These are phyloP conservation scores for Lodderomyces jiufengensis DNA, from an alignment of 1,139 yeast species.

Conservation along the genomic window DNA sequence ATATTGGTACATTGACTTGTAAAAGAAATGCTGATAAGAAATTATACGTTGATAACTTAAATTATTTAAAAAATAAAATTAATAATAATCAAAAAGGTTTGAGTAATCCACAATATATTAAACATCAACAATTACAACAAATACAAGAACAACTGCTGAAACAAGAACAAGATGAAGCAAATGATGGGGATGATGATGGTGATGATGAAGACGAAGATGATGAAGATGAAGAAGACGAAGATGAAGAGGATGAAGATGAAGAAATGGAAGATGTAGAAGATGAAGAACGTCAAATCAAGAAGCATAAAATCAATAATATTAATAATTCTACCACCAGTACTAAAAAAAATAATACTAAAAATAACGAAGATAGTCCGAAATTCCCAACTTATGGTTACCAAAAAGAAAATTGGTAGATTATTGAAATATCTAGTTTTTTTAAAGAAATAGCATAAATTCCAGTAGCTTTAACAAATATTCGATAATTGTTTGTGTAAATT, in stretches of 20 bases:
- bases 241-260: neutral
- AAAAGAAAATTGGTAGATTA: constrained; percentile 6
- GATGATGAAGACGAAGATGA: constrained; percentile 8
- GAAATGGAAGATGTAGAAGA: neutral
- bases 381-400: constrained; percentile 14
- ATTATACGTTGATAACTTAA: constrained; percentile 35
- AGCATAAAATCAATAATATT: neutral
- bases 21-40: constrained; percentile 58
- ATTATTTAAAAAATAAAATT: constrained; percentile 17
- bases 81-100: neutral
- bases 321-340: too few relatives aligned
- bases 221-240: constrained; percentile 1
- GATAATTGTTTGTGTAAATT: too few relatives aligned
- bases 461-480: too few relatives aligned
- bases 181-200: constrained; percentile 5
- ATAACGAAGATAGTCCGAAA: constrained; percentile 7
- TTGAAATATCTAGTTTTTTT: too few relatives aligned
- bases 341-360: constrained; percentile 5
- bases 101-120: constrained; percentile 2
- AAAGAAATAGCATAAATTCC: too few relatives aligned
- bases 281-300: constrained; percentile 1
- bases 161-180: constrained; percentile 4
- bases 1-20: constrained; percentile 68
- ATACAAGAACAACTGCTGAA: neutral
- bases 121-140: constrained; percentile 3